phyloP scores from a whole-genome alignment of 345 rosid genomes.

The Draba incana region DNA sequence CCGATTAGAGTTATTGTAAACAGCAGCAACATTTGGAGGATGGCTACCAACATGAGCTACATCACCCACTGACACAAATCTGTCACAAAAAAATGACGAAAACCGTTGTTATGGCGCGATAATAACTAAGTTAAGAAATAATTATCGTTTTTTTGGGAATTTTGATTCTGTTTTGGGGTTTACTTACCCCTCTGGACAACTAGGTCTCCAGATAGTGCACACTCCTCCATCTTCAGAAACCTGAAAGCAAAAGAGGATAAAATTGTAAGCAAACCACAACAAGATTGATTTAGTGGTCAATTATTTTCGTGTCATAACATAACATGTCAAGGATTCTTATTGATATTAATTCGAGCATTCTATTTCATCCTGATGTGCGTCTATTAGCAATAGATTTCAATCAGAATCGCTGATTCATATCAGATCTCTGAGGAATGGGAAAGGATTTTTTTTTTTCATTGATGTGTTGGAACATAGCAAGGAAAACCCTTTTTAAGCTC shows the following conservation, averaged over 20 bases:
- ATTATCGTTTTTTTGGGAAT: neutral
- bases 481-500: slow-evolving; percentile 1
- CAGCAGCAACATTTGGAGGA: slow-evolving; percentile 91
- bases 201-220: slow-evolving; percentile 92
- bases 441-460: neutral
- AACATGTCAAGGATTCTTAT: slow-evolving; percentile 5
- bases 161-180: neutral
- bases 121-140: neutral
- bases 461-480: neutral
- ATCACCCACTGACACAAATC: slow-evolving; percentile 86
- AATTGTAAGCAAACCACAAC: slow-evolving; percentile 13
- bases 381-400: neutral
- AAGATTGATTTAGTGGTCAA: slow-evolving; percentile 3
- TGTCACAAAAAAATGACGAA: slow-evolving; percentile 33
- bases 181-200: slow-evolving; percentile 84
- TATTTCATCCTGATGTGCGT: neutral
- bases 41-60: slow-evolving; percentile 83
- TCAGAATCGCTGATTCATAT: neutral
- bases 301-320: slow-evolving; percentile 1
- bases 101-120: slow-evolving; percentile 10
- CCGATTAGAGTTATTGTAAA: slow-evolving; percentile 54
- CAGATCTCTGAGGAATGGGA: no score
- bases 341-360: neutral
- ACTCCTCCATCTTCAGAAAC: slow-evolving; percentile 60
- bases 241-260: slow-evolving; percentile 46